These are phyloP conservation scores for Neopestalotiopsis sp. DNA, from an alignment of 2,329 filamentous ascomycete genomes.

Conservation along the genomic window DNA sequence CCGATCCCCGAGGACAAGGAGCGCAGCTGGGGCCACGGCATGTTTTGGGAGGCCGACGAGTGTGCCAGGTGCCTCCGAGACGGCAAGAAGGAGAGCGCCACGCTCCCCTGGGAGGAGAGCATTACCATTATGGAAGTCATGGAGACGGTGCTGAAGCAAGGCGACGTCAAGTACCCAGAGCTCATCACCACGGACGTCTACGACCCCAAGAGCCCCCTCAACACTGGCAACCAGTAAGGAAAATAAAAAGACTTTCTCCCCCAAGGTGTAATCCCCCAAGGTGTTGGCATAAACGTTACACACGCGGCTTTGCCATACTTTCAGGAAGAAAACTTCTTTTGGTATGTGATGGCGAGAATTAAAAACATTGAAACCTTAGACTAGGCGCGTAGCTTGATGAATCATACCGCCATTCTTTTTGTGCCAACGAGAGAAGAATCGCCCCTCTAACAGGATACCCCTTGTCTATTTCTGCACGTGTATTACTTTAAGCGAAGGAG, in stretches of 20 bases:
- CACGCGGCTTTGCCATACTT: neutral
- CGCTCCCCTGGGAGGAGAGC: conserved; percentile 76
- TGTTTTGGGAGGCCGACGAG: conserved; percentile 90
- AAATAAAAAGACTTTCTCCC: neutral
- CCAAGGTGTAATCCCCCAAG: no score
- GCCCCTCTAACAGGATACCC: neutral
- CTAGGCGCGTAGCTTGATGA: neutral
- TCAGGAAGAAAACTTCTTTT: neutral
- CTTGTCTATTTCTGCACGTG: neutral
- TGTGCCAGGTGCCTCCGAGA: conserved; percentile 76
- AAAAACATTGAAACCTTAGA: neutral
- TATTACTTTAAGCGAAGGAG: neutral
- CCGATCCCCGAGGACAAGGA: conserved; percentile 57
- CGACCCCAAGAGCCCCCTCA: conserved; percentile 65
- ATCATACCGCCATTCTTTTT: neutral
- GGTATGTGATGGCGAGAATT: neutral
- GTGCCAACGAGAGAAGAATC: neutral
- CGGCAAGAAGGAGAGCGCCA: conserved; percentile 75
- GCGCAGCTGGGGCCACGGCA: conserved; percentile 71
- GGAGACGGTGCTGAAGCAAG: conserved; percentile 60
- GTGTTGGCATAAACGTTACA: neutral
- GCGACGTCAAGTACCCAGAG: conserved; percentile 58
- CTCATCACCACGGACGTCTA: conserved; percentile 62
- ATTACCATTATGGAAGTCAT: conserved; percentile 82
- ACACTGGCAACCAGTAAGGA: conserved; percentile 48